These are phyloP conservation scores for Themeda triandra DNA, from an alignment of 176 grass and related monocot genomes.

Conservation along the genomic window DNA sequence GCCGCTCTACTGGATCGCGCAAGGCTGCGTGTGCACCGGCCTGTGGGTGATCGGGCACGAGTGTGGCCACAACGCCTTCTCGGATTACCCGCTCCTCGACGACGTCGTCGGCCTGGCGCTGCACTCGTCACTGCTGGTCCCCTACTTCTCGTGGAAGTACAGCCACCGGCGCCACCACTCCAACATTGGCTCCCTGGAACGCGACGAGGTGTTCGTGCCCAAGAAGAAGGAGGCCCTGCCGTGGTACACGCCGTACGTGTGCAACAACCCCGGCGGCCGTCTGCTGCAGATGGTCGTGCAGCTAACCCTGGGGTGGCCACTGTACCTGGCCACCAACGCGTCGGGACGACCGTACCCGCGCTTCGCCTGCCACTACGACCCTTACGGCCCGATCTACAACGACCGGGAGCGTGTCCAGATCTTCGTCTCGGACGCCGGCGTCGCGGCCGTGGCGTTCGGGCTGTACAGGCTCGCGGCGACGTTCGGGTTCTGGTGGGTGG, in stretches of 20 bases:
- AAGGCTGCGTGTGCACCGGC: constrained; percentile 81
- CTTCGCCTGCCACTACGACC: constrained; percentile 90
- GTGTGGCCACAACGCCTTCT: constrained; percentile 95
- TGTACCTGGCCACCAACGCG: constrained; percentile 78
- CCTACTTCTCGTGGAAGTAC: constrained; percentile 97
- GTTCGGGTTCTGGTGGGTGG: constrained; percentile 77
- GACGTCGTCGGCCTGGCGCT: constrained; percentile 81
- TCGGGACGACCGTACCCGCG: constrained; percentile 83
- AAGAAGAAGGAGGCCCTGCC: constrained; percentile 52
- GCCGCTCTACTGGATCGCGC: constrained; percentile 69
- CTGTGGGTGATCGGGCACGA: constrained; percentile 96
- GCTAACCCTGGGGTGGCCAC: constrained; percentile 89
- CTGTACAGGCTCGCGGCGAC: constrained; percentile 42
- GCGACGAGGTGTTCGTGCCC: constrained; percentile 93
- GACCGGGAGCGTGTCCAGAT: constrained; percentile 68
- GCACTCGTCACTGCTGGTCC: constrained; percentile 81
- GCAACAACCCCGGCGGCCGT: constrained; percentile 61
- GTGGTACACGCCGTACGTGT: constrained; percentile 63
- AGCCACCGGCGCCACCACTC: constrained; percentile 96
- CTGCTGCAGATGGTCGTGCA: constrained; percentile 44
- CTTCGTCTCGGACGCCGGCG: constrained; percentile 67
- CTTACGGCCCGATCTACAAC: constrained; percentile 81
- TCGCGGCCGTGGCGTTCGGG: constrained; percentile 19
- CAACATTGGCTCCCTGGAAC: constrained; percentile 82
- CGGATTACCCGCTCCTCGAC: constrained; percentile 67